Percentiles rank a stretch among this genome's conserved stretches.
Conservation (phyloP, 495 filamentous ascomycete genomes). For the Elaphomyces granulatus region DNA sequence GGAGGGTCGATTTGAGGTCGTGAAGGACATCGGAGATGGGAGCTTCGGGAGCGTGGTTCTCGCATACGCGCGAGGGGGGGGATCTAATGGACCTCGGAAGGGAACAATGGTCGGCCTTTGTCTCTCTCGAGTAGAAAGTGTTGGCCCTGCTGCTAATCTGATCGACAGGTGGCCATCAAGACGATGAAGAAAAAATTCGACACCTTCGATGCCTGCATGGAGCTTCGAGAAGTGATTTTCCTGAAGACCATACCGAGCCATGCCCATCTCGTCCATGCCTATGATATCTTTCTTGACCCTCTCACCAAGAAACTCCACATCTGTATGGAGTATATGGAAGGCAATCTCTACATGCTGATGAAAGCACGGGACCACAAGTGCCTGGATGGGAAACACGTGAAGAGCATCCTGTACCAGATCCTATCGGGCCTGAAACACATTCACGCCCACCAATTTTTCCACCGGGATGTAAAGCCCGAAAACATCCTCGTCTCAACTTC, state of each 20-base stretch:
- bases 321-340: constrained; percentile 99
- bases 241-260: constrained; percentile 76
- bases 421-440: constrained; percentile 93
- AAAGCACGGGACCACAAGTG: constrained; percentile 92
- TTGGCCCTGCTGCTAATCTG: too few relatives aligned
- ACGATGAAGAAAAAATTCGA: constrained; percentile 99
- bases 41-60: constrained; percentile 95
- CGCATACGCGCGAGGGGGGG: constrained; percentile 78
- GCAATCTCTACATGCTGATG: constrained; percentile 98
- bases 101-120: constrained; percentile 64
- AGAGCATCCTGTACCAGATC: constrained; percentile 96
- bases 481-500: constrained; percentile 97
- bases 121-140: too few relatives aligned
- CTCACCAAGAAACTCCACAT: constrained; percentile 94
- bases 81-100: constrained; percentile 73
- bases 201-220: constrained; percentile 73
- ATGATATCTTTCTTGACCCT: constrained; percentile 98
- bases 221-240: constrained; percentile 94
- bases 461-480: constrained; percentile 98
- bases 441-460: constrained; percentile 94
- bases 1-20: constrained; percentile 84
- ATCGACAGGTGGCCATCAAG: constrained; percentile 93
- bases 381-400: constrained; percentile 80
- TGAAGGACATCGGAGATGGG: constrained; percentile 98
- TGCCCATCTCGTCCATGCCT: constrained; percentile 82